Conservation (phyloP, 306 rosid species). For the Sesbania bispinosa region DNA sequence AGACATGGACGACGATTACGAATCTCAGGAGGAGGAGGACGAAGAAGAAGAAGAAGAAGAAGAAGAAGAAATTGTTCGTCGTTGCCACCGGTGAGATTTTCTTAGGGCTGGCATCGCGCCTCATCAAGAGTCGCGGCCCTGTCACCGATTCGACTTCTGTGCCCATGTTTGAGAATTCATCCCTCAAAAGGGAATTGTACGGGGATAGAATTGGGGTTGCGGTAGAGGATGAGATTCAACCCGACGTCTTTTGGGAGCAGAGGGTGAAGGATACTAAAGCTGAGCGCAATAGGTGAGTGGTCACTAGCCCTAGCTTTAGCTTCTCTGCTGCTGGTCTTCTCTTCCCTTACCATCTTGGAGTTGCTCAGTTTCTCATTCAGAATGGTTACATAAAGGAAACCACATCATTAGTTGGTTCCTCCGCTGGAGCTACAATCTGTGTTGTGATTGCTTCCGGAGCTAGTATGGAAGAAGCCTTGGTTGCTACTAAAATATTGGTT, state of each 20-base stretch:
- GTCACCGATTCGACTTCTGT: constrained; percentile 36
- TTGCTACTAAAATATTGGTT: constrained; percentile 81
- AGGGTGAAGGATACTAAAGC: constrained; percentile 81
- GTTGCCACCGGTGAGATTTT: constrained; percentile 80
- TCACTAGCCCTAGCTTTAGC: constrained; percentile 82
- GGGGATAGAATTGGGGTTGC: constrained; percentile 64
- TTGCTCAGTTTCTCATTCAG: constrained; percentile 71
- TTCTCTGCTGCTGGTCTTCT: constrained; percentile 96
- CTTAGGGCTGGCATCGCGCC: constrained; percentile 64
- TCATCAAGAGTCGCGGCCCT: constrained; percentile 35
- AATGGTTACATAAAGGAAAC: constrained; percentile 89
- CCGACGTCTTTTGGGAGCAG: constrained; percentile 86
- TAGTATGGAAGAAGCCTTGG: constrained; percentile 77
- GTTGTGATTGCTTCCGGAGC: constrained; percentile 93
- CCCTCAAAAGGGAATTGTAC: background rate
- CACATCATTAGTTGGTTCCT: constrained; percentile 95
- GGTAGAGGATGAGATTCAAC: constrained; percentile 70
- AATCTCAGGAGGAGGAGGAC: too few species aligned
- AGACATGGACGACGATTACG: too few species aligned
- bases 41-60: too few species aligned
- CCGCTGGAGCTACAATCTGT: constrained; percentile 95
- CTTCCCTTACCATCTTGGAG: constrained; percentile 95
- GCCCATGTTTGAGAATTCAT: constrained; percentile 51
- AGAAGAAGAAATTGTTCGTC: constrained; percentile 65
- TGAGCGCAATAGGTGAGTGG: constrained; percentile 50